Evolutionary conservation across 805 yeast genomes (phyloP).

Genomic region (Spathaspora sp.): DNA sequence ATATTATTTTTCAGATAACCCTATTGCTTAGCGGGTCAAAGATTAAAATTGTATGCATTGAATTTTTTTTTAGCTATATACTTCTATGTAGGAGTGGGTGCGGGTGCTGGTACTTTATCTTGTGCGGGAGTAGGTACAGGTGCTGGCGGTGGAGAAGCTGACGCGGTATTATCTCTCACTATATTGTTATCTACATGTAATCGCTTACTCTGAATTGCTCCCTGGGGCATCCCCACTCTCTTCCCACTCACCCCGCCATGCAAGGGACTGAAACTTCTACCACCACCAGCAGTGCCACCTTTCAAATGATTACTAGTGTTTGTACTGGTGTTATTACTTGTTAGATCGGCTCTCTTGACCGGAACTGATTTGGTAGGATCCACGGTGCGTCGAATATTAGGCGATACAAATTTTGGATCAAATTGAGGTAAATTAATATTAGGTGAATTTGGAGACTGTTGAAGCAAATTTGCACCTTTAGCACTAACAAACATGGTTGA

Average conservation of each 20-base stretch:
- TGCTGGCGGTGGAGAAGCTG: not conserved
- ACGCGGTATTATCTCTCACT: not conserved
- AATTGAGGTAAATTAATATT: constrained; percentile 54
- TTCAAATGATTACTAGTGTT: not conserved
- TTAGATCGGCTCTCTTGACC: constrained; percentile 37
- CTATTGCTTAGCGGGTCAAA: not conserved
- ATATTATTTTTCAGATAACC: not conserved
- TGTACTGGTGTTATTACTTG: not conserved
- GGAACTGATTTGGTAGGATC: constrained; percentile 71
- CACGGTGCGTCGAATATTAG: constrained; percentile 48
- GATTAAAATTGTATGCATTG: not conserved
- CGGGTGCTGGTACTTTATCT: not conserved
- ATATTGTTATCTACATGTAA: not conserved
- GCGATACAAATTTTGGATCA: constrained; percentile 48
- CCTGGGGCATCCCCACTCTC: constrained; percentile 30
- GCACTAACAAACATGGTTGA: constrained; percentile 54
- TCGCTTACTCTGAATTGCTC: not conserved
- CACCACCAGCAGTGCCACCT: not conserved
- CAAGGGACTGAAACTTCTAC: not conserved
- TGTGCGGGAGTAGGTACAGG: not conserved
- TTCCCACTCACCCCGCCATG: constrained; percentile 13
- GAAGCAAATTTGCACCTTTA: constrained; percentile 56
- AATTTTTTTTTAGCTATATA: not conserved
- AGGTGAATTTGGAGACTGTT: constrained; percentile 27
- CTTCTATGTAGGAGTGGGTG: not conserved